Percentiles rank a stretch among this genome's conserved stretches.
Conservation (phyloP, 306 rosid genomes). For the Ormosia emarginata region DNA sequence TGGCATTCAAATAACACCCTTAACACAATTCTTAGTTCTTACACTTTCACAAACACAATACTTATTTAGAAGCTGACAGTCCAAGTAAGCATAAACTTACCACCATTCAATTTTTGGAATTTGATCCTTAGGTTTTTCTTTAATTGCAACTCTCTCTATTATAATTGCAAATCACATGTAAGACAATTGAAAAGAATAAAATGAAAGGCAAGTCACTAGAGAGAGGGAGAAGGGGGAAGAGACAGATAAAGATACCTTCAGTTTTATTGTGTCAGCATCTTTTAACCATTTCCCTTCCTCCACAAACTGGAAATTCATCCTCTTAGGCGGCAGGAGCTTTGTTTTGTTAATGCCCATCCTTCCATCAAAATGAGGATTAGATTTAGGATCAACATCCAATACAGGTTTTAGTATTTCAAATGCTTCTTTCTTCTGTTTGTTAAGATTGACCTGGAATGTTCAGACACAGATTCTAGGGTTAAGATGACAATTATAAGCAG, state of each 20-base stretch:
- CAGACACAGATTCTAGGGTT: slow-evolving; percentile 1
- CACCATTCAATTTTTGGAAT: slow-evolving; percentile 97
- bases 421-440: slow-evolving; percentile 88
- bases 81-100: too few species aligned
- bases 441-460: slow-evolving; percentile 77
- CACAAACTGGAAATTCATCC: too few species aligned
- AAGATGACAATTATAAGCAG: neutral
- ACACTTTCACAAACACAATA: too few species aligned
- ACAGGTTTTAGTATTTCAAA: too few species aligned
- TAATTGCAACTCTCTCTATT: slow-evolving; percentile 73
- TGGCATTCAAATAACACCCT: too few species aligned
- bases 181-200: too few species aligned
- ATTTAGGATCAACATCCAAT: too few species aligned
- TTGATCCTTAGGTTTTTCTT: slow-evolving; percentile 80
- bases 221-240: neutral
- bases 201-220: neutral
- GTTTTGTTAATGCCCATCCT: too few species aligned
- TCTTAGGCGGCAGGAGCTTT: slow-evolving; percentile 79
- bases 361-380: too few species aligned
- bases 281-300: slow-evolving; percentile 97
- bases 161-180: slow-evolving; percentile 27
- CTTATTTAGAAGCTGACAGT: neutral
- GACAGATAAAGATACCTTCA: slow-evolving; percentile 52
- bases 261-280: slow-evolving; percentile 81
- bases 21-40: too few species aligned